Evolutionary conservation across 345 rosid species (phyloP), one percentile per base, ranked within the genome.

Genomic region (Dovyalis caffra): DNA sequence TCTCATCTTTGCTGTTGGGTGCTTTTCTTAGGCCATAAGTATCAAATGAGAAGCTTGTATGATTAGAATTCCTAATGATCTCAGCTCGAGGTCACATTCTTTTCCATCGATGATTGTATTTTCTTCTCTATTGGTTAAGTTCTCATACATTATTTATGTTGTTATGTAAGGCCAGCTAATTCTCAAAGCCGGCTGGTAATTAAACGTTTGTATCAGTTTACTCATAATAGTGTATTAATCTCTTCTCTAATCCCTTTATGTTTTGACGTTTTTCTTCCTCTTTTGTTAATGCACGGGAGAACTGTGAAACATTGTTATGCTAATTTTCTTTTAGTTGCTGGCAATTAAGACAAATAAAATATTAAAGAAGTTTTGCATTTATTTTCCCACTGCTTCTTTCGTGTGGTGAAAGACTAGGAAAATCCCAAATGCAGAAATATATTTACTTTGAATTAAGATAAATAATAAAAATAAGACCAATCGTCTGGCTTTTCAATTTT

Each of bases 41-140:
- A 26, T 45, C 51, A 37, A 62, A 37, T 68, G 56, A 73, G 43
- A 34, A 43, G 66, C 61, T 26, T 45, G 35, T 40, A 61, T 49
- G 87, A 79, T 81, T 86, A 71, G 40, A 35, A 47, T 68, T 65
- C 40, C 34, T 25, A 58, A 47, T 58, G 90, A 82, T 84, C 87
- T 81, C 87, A 85, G 79, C 90, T 87, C 85, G 88, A 84, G 86
- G 85, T 87, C 90, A 35, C 78, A 85, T 87, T 87, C 90, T 86
- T 87, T 82, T 72, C 64, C 58, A 40, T 29, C 66, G 12, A n/a
- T 70, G 67, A 64, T 64, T 81, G 81, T 64, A 58, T 65, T 80
- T 51, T 8, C 8, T 35, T 57, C 67, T 23, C 33, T 69, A 21
- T 62, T 21, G 43, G 37, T 71, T 20, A 20, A 73, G 69, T 58